phyloP scores from a whole-genome alignment of 306 rosid species.

The Vigna nakashimae region DNA sequence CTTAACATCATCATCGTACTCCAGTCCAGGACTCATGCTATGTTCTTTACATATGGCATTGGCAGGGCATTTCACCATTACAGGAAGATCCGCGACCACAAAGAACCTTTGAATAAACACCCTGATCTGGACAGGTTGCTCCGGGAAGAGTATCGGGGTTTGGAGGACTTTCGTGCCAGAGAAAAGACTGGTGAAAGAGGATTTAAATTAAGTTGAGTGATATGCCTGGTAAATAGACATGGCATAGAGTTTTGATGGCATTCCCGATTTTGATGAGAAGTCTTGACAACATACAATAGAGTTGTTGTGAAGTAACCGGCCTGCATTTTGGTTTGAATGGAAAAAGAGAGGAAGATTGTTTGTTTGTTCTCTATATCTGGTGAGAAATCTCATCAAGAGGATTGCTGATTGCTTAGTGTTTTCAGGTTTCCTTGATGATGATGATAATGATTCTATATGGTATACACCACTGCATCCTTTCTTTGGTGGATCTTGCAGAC shows the following conservation, averaged over 20 bases:
- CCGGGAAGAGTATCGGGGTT: constrained; percentile 72
- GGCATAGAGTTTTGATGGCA: constrained; percentile 46
- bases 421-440: constrained; percentile 56
- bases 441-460: constrained; percentile 52
- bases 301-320: constrained; percentile 53
- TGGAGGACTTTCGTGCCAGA: constrained; percentile 86
- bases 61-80: constrained; percentile 98
- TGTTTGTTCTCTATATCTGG: constrained; percentile 52
- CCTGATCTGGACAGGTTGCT: constrained; percentile 83
- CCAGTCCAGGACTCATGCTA: background rate
- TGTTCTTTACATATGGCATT: constrained; percentile 51
- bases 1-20: constrained; percentile 22
- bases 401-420: constrained; percentile 61
- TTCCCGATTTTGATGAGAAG: constrained; percentile 65
- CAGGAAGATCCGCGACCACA: constrained; percentile 59
- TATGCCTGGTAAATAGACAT: constrained; percentile 44
- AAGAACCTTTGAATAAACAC: constrained; percentile 64
- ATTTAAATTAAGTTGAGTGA: constrained; percentile 41
- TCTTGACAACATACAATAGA: constrained; percentile 56
- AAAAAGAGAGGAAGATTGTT: constrained; percentile 57
- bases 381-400: constrained; percentile 44
- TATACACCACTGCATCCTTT: constrained; percentile 46
- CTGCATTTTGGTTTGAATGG: constrained; percentile 58
- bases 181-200: constrained; percentile 66
- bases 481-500: constrained; percentile 61